Evolutionary conservation across 2,329 filamentous ascomycete genomes (phyloP).

Genomic region (Colletotrichum tabaci): DNA sequence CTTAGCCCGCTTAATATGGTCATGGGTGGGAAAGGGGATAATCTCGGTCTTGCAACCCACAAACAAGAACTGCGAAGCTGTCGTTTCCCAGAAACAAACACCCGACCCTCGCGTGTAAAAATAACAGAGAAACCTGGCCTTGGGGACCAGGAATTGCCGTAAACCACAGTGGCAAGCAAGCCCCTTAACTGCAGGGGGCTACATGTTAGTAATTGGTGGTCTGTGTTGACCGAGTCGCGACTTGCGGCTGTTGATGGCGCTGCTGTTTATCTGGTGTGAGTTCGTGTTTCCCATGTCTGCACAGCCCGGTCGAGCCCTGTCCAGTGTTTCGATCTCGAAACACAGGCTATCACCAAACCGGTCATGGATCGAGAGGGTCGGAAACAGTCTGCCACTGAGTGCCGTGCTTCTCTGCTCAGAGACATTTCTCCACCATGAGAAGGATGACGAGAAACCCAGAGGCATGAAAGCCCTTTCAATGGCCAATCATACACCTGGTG

Average conservation of each 20-base stretch:
- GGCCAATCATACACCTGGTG: conserved; percentile 29
- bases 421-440: conserved; percentile 24
- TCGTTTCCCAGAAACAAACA: conserved; percentile 29
- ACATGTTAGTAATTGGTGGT: conserved; percentile 4
- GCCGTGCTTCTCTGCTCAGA: conserved; percentile 28
- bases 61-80: conserved; percentile 39
- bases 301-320: conserved; percentile 40
- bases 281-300: conserved; percentile 38
- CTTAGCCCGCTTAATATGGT: conserved; percentile 51
- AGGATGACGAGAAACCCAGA: conserved; percentile 37
- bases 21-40: conserved; percentile 50
- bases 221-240: conserved; percentile 25
- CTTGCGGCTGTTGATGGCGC: conserved; percentile 8
- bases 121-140: conserved; percentile 20
- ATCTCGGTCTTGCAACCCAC: conserved; percentile 53
- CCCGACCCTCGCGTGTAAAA: conserved; percentile 28
- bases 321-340: conserved; percentile 40
- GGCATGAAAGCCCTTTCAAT: conserved; percentile 13
- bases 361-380: conserved; percentile 30
- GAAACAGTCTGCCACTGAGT: conserved; percentile 38
- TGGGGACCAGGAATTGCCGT: conserved; percentile 18
- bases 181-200: conserved; percentile 32
- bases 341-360: conserved; percentile 39
- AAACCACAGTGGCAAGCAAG: conserved; percentile 5
- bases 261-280: conserved; percentile 37